Evolutionary conservation across 768 basidiomycete species (phyloP).

Genomic region (Scleroderma bovista): DNA sequence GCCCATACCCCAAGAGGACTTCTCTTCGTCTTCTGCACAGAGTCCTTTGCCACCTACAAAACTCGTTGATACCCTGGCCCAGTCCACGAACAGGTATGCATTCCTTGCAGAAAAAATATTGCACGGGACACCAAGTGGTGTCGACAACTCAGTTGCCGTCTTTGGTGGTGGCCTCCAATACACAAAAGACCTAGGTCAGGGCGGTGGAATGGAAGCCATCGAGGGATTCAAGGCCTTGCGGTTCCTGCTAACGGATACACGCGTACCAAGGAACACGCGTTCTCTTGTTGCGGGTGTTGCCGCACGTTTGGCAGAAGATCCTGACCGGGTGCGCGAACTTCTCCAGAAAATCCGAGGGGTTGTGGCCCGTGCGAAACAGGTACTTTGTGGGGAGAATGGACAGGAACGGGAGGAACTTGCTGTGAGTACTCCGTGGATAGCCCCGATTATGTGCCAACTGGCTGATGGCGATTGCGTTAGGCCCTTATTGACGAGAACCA

Average conservation of each 20-base stretch:
- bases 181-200: slow-evolving; percentile 67
- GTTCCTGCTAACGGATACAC: slow-evolving; percentile 90
- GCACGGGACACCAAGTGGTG: slow-evolving; percentile 95
- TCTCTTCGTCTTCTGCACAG: slow-evolving; percentile 23
- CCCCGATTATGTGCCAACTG: slow-evolving; percentile 4
- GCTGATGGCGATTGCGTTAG: slow-evolving; percentile 33
- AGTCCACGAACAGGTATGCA: slow-evolving; percentile 87
- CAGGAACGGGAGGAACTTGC: slow-evolving; percentile 27
- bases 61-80: slow-evolving; percentile 57
- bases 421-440: slow-evolving; percentile 32
- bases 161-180: slow-evolving; percentile 92
- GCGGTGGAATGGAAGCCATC: slow-evolving; percentile 81
- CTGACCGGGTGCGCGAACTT: slow-evolving; percentile 75
- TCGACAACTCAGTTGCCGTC: slow-evolving; percentile 92
- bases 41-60: slow-evolving; percentile 44
- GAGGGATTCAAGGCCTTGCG: slow-evolving; percentile 63
- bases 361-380: slow-evolving; percentile 72
- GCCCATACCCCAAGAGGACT: background rate
- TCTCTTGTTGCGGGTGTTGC: slow-evolving; percentile 88
- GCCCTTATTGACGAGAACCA: slow-evolving; percentile 88
- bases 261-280: slow-evolving; percentile 91
- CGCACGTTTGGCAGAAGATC: slow-evolving; percentile 70
- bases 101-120: slow-evolving; percentile 94
- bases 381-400: slow-evolving; percentile 52
- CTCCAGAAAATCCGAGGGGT: slow-evolving; percentile 80